A percentile compares a stretch with the other conserved stretches of the same genome.
phyloP scores from a whole-genome alignment of 1,284 basidiomycete species.

The Cutaneotrichosporon sp. region DNA sequence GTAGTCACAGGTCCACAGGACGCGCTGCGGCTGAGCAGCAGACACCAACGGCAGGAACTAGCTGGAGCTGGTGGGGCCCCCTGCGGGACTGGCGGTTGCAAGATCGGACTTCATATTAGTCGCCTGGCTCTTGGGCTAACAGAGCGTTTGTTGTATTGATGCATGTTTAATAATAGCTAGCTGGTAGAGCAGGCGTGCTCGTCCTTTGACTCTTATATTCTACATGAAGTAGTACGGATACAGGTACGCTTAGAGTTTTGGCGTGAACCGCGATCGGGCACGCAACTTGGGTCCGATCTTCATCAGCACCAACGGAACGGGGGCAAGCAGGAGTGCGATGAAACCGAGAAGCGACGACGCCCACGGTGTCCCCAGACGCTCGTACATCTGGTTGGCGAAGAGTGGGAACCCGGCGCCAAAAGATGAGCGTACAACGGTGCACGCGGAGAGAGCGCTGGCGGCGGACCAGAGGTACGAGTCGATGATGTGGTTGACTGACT shows the following conservation, averaged over 20 bases:
- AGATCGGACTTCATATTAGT: conserved; percentile 28
- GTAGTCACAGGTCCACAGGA: too few relatives aligned
- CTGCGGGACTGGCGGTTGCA: conserved; percentile 40
- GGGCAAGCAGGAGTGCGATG: conserved; percentile 41
- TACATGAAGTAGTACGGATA: too few relatives aligned
- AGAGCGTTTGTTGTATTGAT: too few relatives aligned
- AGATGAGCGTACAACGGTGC: conserved; percentile 51
- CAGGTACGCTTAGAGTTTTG: neutral
- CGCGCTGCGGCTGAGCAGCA: too few relatives aligned
- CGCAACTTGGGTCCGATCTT: conserved; percentile 51
- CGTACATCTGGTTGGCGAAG: conserved; percentile 54
- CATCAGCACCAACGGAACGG: conserved; percentile 49
- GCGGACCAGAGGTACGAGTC: conserved; percentile 54
- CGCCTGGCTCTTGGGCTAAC: neutral
- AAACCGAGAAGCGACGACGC: conserved; percentile 44
- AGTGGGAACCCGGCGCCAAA: conserved; percentile 53
- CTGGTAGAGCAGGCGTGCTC: too few relatives aligned
- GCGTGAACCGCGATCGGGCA: conserved; percentile 45
- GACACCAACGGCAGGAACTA: neutral
- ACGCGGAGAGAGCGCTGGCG: conserved; percentile 52
- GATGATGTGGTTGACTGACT: conserved; percentile 50
- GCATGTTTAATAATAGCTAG: too few relatives aligned
- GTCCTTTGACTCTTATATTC: too few relatives aligned
- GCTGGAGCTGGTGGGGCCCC: conserved; percentile 48
- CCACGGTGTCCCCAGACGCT: conserved; percentile 48